These are phyloP conservation scores for Dillenia turbinata DNA, from an alignment of 164 flowering plant genomes.

Conservation along the genomic window DNA sequence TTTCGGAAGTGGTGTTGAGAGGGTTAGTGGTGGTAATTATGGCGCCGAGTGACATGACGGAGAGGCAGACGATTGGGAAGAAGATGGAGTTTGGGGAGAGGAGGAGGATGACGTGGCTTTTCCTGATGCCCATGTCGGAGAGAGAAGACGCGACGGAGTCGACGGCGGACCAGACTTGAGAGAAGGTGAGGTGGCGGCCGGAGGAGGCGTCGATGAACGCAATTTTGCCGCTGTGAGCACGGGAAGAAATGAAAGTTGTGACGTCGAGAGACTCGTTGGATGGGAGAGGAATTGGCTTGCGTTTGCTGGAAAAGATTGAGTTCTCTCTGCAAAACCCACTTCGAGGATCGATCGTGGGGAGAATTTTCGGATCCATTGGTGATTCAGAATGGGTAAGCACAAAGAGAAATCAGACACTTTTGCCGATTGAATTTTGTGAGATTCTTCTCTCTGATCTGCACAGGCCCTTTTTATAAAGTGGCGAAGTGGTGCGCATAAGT, in stretches of 20 bases:
- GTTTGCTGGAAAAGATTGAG: conserved; percentile 78
- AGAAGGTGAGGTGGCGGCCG: conserved; percentile 59
- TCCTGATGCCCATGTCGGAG: conserved; percentile 52
- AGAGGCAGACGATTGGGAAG: conserved; percentile 73
- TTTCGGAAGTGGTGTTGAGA: conserved; percentile 72
- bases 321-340: conserved; percentile 66
- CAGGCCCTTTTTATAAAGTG: too few species aligned
- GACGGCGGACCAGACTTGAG: conserved; percentile 62
- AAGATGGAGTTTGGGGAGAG: conserved; percentile 85
- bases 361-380: too few species aligned
- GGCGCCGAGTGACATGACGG: conserved; percentile 85
- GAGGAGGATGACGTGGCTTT: conserved; percentile 80
- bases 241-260: conserved; percentile 81
- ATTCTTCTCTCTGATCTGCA: too few species aligned
- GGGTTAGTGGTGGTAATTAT: conserved; percentile 89
- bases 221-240: conserved; percentile 49
- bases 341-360: conserved; percentile 28
- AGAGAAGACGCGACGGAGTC: conserved; percentile 56
- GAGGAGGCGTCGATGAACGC: conserved; percentile 90
- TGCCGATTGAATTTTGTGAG: too few species aligned
- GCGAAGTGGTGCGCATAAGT: too few species aligned
- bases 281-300: conserved; percentile 56
- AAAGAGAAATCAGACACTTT: too few species aligned
- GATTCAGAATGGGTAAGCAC: too few species aligned
- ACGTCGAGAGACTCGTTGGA: conserved; percentile 46